Evolutionary conservation across 2,329 filamentous ascomycete genomes (phyloP).

Genomic region (Neocucurbitaria cava): DNA sequence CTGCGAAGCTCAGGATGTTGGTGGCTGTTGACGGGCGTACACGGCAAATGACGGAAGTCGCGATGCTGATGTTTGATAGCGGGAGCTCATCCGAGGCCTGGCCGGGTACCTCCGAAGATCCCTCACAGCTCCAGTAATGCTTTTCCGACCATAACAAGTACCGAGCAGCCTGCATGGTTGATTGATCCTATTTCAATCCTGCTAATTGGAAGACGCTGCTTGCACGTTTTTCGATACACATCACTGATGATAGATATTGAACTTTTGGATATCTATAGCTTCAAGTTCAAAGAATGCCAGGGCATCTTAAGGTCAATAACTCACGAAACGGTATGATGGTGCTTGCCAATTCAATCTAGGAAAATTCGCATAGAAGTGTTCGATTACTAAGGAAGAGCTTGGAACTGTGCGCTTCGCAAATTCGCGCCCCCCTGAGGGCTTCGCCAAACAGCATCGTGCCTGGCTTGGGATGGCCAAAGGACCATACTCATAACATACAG

Average conservation of each 20-base stretch:
- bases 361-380: background rate
- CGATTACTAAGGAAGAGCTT: background rate
- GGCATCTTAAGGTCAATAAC: background rate
- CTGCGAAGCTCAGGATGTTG: conserved; percentile 19
- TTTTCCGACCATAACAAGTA: background rate
- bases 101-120: conserved; percentile 18
- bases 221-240: background rate
- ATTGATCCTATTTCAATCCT: background rate
- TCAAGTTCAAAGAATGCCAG: background rate
- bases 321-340: background rate
- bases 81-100: conserved; percentile 11
- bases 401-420: background rate
- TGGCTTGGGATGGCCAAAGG: background rate
- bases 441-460: background rate
- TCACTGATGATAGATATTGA: background rate
- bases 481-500: background rate
- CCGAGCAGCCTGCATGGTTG: background rate
- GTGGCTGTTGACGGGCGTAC: conserved; percentile 29
- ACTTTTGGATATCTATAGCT: no score
- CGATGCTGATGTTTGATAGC: conserved; percentile 25
- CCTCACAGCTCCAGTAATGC: background rate
- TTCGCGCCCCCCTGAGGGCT: background rate
- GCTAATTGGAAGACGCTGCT: background rate
- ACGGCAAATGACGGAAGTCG: conserved; percentile 35
- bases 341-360: background rate